These are phyloP conservation scores for Lepidium campestre DNA, from an alignment of 441 rosid species.

Conservation along the genomic window DNA sequence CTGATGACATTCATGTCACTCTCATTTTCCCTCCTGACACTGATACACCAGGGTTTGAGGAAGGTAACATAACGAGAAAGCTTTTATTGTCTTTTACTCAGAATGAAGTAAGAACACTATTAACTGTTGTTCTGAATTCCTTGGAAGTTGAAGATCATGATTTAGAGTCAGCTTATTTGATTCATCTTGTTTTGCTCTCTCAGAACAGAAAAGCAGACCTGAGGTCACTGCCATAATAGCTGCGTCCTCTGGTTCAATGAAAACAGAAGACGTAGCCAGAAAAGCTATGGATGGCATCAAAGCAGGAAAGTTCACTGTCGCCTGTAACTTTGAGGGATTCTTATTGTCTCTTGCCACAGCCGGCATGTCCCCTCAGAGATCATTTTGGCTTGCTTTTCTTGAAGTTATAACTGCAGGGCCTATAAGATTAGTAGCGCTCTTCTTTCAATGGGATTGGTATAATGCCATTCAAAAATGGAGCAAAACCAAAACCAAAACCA, in stretches of 20 bases:
- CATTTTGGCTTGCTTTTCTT: constrained; percentile 63
- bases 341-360: constrained; percentile 64
- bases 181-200: not conserved
- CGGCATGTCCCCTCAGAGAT: constrained; percentile 84
- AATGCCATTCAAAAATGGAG: constrained; percentile 60
- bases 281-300: constrained; percentile 68
- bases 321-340: constrained; percentile 76
- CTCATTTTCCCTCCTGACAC: constrained; percentile 81
- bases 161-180: not conserved
- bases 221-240: constrained; percentile 60
- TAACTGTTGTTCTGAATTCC: not conserved
- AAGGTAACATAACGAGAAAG: constrained; percentile 41
- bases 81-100: not conserved
- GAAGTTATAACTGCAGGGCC: constrained; percentile 59
- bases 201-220: constrained; percentile 69
- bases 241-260: constrained; percentile 65
- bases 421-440: constrained; percentile 48
- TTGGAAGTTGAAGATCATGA: constrained; percentile 1
- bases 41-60: constrained; percentile 73
- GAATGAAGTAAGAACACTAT: not conserved
- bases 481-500: constrained; percentile 26
- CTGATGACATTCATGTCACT: constrained; percentile 70
- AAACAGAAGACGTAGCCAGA: constrained; percentile 75
- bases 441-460: constrained; percentile 86
- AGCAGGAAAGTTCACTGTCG: constrained; percentile 57